These are phyloP conservation scores for Pseudogymnoascus sp. DNA, from an alignment of 2,329 filamentous ascomycete genomes.

Conservation along the genomic window DNA sequence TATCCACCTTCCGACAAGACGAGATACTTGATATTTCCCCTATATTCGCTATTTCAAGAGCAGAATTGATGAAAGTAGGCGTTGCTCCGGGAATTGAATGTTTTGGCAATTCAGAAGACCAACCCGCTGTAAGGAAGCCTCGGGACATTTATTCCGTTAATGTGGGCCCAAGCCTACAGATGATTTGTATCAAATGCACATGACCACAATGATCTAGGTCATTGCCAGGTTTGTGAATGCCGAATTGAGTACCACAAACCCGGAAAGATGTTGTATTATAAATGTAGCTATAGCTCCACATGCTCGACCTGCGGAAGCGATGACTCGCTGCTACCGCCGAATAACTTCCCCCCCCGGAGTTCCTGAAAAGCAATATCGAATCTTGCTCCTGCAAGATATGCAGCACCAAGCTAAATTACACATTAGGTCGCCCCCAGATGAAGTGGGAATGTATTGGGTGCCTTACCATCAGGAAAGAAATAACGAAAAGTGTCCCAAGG, in stretches of 20 bases:
- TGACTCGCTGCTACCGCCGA: conserved; percentile 22
- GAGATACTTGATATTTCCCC: no score
- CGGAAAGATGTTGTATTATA: background rate
- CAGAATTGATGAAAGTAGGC: no score
- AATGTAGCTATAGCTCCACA: background rate
- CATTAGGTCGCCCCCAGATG: background rate
- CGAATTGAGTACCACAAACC: background rate
- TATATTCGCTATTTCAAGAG: no score
- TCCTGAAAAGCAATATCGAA: conserved; percentile 63
- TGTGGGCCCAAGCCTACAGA: background rate
- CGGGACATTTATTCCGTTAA: no score
- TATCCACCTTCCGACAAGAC: no score
- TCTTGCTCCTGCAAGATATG: conserved; percentile 72
- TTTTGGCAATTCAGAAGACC: no score
- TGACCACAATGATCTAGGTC: background rate
- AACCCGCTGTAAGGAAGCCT: no score
- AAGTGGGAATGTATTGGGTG: conserved; percentile 25
- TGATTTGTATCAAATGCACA: background rate
- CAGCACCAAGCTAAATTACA: conserved; percentile 55
- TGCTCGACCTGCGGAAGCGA: conserved; percentile 13
- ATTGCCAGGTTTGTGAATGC: background rate
- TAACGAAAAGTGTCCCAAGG: conserved; percentile 55
- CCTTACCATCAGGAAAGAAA: conserved; percentile 73
- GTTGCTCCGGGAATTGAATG: no score
- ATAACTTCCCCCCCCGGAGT: conserved; percentile 38